Percentiles rank a stretch among this genome's conserved stretches.
Conservation (phyloP, 2,329 filamentous ascomycete species). For the Colletotrichum tabaci region DNA sequence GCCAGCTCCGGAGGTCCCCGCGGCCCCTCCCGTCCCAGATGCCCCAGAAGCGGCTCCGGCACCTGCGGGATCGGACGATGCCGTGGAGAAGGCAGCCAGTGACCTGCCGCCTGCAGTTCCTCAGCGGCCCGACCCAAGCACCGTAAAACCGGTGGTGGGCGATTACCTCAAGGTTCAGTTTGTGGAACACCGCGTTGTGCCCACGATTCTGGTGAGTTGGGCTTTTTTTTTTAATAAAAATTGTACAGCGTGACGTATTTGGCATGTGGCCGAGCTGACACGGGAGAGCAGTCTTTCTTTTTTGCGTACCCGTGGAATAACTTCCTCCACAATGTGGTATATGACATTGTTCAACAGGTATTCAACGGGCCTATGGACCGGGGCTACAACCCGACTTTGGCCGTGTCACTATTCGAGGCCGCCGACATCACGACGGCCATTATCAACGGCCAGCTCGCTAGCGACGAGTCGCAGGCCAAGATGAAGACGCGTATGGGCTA, state of each 20-base stretch:
- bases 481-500: conserved; percentile 95
- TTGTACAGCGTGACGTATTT: neutral
- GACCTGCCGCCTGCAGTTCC: conserved; percentile 38
- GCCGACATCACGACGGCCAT: conserved; percentile 93
- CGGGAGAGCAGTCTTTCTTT: conserved; percentile 83
- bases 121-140: conserved; percentile 40
- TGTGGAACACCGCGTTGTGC: conserved; percentile 93
- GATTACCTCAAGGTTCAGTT: conserved; percentile 97
- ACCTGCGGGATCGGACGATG: conserved; percentile 11
- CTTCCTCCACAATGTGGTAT: conserved; percentile 98
- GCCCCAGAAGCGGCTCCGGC: conserved; percentile 34
- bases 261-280: conserved; percentile 7
- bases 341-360: conserved; percentile 98
- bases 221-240: too few relatives aligned
- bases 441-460: conserved; percentile 88
- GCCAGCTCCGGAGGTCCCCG: conserved; percentile 42
- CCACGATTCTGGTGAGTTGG: conserved; percentile 87
- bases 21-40: conserved; percentile 27
- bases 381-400: conserved; percentile 90
- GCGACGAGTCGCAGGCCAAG: conserved; percentile 86
- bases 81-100: conserved; percentile 27
- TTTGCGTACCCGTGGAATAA: conserved; percentile 99
- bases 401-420: conserved; percentile 92
- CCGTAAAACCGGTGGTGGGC: conserved; percentile 82
- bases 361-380: conserved; percentile 99